Base-by-base conservation (phyloP, 2,329 filamentous ascomycete genomes). In the Neofusicoccum ribis region DNA sequence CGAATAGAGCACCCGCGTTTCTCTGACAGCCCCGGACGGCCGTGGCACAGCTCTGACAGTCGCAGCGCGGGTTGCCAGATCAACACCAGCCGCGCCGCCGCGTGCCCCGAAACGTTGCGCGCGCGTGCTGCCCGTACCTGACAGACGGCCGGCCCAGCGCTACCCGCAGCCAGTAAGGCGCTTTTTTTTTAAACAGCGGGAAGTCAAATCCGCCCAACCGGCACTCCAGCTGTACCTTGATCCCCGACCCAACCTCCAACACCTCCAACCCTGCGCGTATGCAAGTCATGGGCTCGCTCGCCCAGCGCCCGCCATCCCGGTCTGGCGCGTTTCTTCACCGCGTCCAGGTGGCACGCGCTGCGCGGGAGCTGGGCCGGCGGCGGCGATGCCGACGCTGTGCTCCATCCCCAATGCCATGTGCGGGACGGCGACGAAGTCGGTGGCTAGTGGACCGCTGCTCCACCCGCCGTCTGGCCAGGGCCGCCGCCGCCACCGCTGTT, bases 111-210 rank as follows among this genome's bases (percentile, higher is more conserved):
- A 17, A 27, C 6, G 46, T 20, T 41, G 46, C 47, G 27, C 20
- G 20, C 15, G 9, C 46, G 20, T 17, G 27, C 47, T 14, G 23
- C 27, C 0, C 20, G 47, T 51, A 51, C 47, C 47, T 51, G 1
- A 49, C 9, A 27, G 17, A 49, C 12, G 23, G 46, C 46, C 12
- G 23, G 17, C 23, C 23, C 27, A n/a, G 43, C 27, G 27, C 27
- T 31, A 31, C 6, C 15, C 43, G 17, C 43, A 8, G 15, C 15
- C 17, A 15, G 47, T 31, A 23, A 34, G 27, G 47, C 47, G 47
- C 47, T 51, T 51, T 51, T 51, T 51, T 36, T 20, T n/a, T n/a
- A n/a, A 52, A 20, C 50, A 34, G 50, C 50, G 50, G 50, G 34
- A 37, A 52, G 31, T 34, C 50, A 37, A 17, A 37, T 39, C 31